Base-by-base conservation (phyloP, 768 basidiomycete species). In the Mycena galopus region DNA sequence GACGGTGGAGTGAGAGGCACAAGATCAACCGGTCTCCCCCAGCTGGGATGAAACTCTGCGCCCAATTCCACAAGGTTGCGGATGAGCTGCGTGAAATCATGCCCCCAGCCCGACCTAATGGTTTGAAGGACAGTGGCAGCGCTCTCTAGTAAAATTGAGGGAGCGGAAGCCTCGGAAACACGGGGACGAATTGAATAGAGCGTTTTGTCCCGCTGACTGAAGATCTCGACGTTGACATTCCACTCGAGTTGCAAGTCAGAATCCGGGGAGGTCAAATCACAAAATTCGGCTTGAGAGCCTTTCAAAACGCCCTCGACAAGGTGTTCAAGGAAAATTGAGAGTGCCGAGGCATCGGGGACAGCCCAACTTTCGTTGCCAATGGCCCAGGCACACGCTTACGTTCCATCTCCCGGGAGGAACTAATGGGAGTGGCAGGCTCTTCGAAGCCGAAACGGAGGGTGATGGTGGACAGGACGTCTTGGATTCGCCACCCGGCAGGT, bases 101-200 rank as follows among this genome's bases (percentile, higher is more conserved):
- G 16, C 68, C 44, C 32, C 59, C 55, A 71, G 42, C 56, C 70
- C 56, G 66, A 57, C 37, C 71, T 51, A 8, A 73, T 29, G 10
- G 50, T 53, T 55, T 67, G 66, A n/a, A 73, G 71, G 12, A 62
- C 71, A n/a, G 71, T 58, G 47, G 72, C 72, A 27, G 66, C 63
- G 50, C 37, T 53, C 29, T 65, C 57, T 56, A 69, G 56, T 32
- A 67, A n/a, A 35, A 73, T 62, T 23, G 55, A 47, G n/a, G 69
- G 69, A 37, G 44, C 21, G 42, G 62, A 64, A 37, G 39, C 62
- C 27, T 71, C 56, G 30, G 60, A 55, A 35, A 53, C 55, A 21
- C 25, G 30, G 10, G 69, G 63, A 50, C 62, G 21, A 64, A 72
- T 50, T 42, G 25, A 39, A 39, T 72, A 72, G 50, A 72, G 55